Evolutionary conservation across 108 stramenopile genomes (phyloP).

Genomic region (Nitzschia palea): DNA sequence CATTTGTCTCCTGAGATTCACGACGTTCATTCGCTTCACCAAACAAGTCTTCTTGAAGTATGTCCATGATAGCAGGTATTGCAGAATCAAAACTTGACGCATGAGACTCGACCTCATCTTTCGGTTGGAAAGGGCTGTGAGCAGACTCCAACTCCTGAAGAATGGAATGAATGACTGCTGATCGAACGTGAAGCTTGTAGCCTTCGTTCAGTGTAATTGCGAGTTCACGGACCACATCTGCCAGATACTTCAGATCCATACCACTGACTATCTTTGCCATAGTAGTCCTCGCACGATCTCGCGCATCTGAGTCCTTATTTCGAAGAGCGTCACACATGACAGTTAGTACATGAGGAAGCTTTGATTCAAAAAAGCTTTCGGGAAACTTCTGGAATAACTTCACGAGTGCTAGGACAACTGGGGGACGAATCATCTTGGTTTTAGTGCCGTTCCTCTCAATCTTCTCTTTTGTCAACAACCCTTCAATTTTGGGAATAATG

Average conservation of each 20-base stretch:
- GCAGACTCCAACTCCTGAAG: conserved; percentile 60
- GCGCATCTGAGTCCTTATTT: conserved; percentile 75
- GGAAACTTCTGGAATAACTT: conserved; percentile 92
- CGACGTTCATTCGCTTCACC: conserved; percentile 82
- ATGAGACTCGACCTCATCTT: not conserved
- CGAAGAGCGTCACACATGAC: conserved; percentile 85
- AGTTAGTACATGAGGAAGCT: conserved; percentile 79
- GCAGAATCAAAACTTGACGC: conserved; percentile 44
- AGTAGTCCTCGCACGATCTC: conserved; percentile 85
- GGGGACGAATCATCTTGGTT: conserved; percentile 73
- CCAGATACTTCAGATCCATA: conserved; percentile 75
- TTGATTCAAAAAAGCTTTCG: conserved; percentile 55
- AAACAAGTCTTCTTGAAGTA: conserved; percentile 87
- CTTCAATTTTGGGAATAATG: conserved; percentile 80
- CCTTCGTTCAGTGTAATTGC: conserved; percentile 83
- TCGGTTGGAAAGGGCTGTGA: conserved; percentile 36
- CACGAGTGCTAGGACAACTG: conserved; percentile 86
- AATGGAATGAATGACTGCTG: conserved; percentile 81
- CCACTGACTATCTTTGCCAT: conserved; percentile 79
- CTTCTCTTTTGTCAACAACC: conserved; percentile 74
- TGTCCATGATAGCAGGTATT: conserved; percentile 81
- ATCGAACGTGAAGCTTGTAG: conserved; percentile 89
- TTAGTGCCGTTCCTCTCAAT: conserved; percentile 63
- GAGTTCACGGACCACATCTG: conserved; percentile 81
- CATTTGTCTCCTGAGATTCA: conserved; percentile 65